Evolutionary conservation across 2,329 filamentous ascomycete genomes (phyloP), one percentile per base, ranked within the genome.

Genomic region (Hypocreales sp.): DNA sequence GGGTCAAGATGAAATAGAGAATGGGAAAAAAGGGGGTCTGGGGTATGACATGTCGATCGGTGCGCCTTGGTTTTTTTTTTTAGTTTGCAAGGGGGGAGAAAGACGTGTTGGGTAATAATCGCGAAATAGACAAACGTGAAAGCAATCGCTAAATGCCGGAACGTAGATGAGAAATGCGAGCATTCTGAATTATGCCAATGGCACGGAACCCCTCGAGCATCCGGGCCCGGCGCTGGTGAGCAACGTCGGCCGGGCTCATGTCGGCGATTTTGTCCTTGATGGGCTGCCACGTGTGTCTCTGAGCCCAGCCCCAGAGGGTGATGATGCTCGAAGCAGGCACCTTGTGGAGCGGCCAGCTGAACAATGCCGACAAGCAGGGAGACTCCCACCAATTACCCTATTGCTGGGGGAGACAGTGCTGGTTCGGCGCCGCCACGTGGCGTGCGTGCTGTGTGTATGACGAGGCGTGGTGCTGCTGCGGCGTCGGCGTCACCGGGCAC

Each of bases 401-500:
- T 46, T 56, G 56, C 42, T 60, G 55, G 40, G 32, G 56, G 41
- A 42, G 58, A 53, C 33, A 36, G 27, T 49, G 45, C 25, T 65
- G 61, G 36, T 54, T 51, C 31, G 57, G 47, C 33, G 61, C 59
- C 25, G 40, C 43, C 28, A 39, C 25, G 30, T 50, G 46, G 25
- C 51, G 52, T n/a, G 39, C 35, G 18, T 51, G 36, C 39, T 49
- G 41, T 42, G 47, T 31, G 33, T 51, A 50, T 24, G 40, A 32
- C 9, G 41, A 30, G 30, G 44, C 40, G 28, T 56, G 55, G 38
- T 56, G 51, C 35, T 56, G 49, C 38, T 57, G 54, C 14, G 69
- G 70, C 12, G 70, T 71, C 8, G 72, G 72, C 2, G 72, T 77
- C 23, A 74, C 65, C 0, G 72, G 72, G 40, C 69, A 73, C 29